Evolutionary conservation across 176 grass and related monocot genomes (phyloP).

Genomic region (Aegilops tauschii): DNA sequence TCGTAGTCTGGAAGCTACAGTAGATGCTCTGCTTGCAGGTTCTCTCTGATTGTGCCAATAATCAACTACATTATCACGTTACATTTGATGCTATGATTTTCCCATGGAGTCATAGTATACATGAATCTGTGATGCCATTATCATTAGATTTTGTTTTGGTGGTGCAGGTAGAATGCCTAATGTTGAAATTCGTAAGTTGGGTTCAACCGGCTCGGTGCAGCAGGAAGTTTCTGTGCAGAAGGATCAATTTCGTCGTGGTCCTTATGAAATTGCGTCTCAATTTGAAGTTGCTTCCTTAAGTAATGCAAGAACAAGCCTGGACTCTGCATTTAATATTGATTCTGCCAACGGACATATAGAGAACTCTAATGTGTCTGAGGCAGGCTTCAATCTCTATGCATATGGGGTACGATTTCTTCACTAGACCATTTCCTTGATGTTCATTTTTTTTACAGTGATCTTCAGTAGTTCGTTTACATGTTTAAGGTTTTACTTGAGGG

Average conservation of each 20-base stretch:
- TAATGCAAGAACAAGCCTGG: conserved; percentile 42
- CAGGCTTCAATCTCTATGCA: conserved; percentile 53
- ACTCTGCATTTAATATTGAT: conserved; percentile 50
- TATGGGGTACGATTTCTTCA: conserved; percentile 82
- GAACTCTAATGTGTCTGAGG: conserved; percentile 38
- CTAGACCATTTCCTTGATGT: conserved; percentile 1
- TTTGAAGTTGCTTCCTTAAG: conserved; percentile 21
- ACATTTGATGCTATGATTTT: background rate
- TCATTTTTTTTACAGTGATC: conserved; percentile 1
- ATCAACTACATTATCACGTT: conserved; percentile 11
- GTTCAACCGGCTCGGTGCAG: conserved; percentile 18
- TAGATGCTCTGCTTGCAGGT: conserved; percentile 90
- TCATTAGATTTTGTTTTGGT: conserved; percentile 13
- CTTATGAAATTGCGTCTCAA: conserved; percentile 21
- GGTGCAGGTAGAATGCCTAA: conserved; percentile 60
- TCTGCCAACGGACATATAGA: conserved; percentile 47
- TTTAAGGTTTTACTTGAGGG: background rate
- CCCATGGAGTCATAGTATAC: conserved; percentile 11
- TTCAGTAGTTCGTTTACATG: background rate
- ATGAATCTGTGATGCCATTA: background rate
- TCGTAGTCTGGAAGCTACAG: conserved; percentile 70
- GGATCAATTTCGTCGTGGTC: conserved; percentile 15
- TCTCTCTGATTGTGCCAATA: conserved; percentile 27
- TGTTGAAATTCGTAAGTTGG: conserved; percentile 76
- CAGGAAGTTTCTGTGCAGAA: conserved; percentile 44